A percentile compares a stretch with the other conserved stretches of the same genome.
phyloP scores from a whole-genome alignment of 2,329 filamentous ascomycete species.

The Ceratocystis destructans region DNA sequence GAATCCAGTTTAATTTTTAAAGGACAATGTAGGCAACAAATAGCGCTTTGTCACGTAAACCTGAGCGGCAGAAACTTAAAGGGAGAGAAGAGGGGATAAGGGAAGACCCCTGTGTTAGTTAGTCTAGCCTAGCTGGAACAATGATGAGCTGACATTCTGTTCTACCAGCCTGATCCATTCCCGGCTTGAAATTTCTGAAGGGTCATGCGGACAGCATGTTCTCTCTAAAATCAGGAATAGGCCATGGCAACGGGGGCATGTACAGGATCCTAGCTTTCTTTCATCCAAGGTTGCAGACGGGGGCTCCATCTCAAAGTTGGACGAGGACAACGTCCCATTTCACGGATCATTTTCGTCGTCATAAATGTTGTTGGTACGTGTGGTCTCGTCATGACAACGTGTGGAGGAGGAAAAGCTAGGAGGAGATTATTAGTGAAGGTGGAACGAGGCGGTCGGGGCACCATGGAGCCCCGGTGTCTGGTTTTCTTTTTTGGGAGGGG shows the following conservation, averaged over 20 bases:
- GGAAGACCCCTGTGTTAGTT: background rate
- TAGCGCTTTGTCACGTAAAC: too few relatives aligned
- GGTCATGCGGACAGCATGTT: slow-evolving; percentile 5
- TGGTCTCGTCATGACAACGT: background rate
- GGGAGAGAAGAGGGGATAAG: background rate
- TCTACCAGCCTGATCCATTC: background rate
- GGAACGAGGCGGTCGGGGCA: background rate
- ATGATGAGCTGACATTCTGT: background rate
- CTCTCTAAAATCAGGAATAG: background rate
- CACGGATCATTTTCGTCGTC: background rate
- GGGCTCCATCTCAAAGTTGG: background rate
- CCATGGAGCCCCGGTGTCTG: background rate
- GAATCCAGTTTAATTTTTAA: too few relatives aligned
- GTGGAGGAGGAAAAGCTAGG: background rate
- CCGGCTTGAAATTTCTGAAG: slow-evolving; percentile 3
- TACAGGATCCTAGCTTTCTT: slow-evolving; percentile 4
- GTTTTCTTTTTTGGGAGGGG: background rate
- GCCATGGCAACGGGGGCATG: background rate
- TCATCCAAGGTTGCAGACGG: background rate
- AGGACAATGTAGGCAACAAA: too few relatives aligned
- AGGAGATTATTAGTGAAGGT: background rate
- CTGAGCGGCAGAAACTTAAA: background rate
- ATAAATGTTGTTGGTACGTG: background rate
- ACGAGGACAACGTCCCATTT: background rate
- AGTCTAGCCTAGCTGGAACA: background rate